Evolutionary conservation across 305 asterid species (phyloP).

Genomic region (Solanum chacoense): DNA sequence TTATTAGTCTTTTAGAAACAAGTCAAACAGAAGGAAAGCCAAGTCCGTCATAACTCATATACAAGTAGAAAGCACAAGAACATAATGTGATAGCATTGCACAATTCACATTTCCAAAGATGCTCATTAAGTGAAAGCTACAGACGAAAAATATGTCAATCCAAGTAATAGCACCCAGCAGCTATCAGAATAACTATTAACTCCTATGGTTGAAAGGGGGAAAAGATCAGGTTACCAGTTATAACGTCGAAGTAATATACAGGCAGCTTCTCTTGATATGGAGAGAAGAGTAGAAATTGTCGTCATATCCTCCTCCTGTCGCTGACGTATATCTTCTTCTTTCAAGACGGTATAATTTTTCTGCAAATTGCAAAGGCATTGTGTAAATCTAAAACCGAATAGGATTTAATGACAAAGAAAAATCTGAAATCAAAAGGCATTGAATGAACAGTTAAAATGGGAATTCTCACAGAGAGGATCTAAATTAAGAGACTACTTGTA

Average conservation of each 20-base stretch:
- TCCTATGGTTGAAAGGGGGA: neutral
- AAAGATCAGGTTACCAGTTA: constrained; percentile 47
- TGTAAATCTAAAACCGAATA: neutral
- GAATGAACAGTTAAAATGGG: neutral
- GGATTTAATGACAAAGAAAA: neutral
- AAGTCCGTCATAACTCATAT: neutral
- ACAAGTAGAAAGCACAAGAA: neutral
- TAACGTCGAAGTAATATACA: constrained; percentile 64
- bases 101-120: neutral
- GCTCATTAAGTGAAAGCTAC: neutral
- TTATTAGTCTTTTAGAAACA: neutral
- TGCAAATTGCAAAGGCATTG: constrained; percentile 18
- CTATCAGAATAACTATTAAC: neutral
- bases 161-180: neutral
- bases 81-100: neutral
- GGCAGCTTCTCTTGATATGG: constrained; percentile 66
- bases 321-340: constrained; percentile 60
- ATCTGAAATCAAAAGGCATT: neutral
- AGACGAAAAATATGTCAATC: neutral
- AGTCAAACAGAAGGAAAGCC: neutral
- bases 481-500: neutral
- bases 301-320: constrained; percentile 69
- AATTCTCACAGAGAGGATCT: neutral
- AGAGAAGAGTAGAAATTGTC: constrained; percentile 58
- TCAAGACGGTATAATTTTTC: constrained; percentile 72